Base-by-base conservation (phyloP, 495 filamentous ascomycete species). In the Lasiosphaeriaceae sp. region DNA sequence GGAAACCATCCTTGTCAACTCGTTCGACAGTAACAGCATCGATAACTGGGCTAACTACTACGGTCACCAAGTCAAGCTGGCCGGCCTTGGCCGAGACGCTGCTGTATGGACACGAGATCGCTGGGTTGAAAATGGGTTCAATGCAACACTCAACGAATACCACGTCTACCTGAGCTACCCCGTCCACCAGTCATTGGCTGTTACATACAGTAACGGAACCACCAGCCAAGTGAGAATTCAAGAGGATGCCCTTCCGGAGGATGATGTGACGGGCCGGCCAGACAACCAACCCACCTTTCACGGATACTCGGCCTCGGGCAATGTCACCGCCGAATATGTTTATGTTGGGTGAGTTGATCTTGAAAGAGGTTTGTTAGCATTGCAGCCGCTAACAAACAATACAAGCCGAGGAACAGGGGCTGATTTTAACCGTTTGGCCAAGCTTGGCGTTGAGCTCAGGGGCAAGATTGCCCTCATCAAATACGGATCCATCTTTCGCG, bases 101-200 rank as follows among this genome's bases (percentile, higher is more conserved):
- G 91, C 87, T 11, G 67, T 86, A 35, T 96, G 90, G 90, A 96
- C 92, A 1, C 77, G 83, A 52, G 84, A 92, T 23, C 82, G 76
- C 52, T 96, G 87, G 87, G 67, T 80, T 59, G 86, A 89, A 56
- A 90, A 85, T 63, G 90, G 91, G 2, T 77, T 95, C 55, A 75
- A 81, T 58, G 76, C 81, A n/a, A 79, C 67, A 20, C 82, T 96
- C 54, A 84, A 83, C 9, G 72, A 85, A 11, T 96, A 96, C 65
- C 86, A 95, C 59, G 80, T 89, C 34, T 95, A 89, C 58, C 68
- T 94, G 52, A 95, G 94, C 60, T 96, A 95, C 61, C 92, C 92
- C 5, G 57, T 84, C 11, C 83, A 83, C 26, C 89, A 92, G 58
- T 79, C 87, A 1, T 64, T 96, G 52, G 86, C 85, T 21, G 67